Evolutionary conservation across 805 yeast genomes (phyloP).

Genomic region (Wickerhamiella bombiphila): DNA sequence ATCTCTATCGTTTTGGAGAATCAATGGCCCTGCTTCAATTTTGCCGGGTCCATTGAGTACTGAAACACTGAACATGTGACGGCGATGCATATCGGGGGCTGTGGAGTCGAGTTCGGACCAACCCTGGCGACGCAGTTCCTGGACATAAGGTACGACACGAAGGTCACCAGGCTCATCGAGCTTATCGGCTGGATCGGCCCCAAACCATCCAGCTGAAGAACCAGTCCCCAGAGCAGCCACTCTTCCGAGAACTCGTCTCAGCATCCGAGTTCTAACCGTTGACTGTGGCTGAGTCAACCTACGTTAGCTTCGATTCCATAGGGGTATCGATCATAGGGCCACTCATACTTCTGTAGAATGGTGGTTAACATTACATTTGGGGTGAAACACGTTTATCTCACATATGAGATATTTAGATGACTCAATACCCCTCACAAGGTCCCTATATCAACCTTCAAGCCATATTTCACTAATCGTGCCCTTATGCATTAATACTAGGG

Average conservation of each 20-base stretch:
- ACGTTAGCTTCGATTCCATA: too few species aligned
- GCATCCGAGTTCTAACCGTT: too few species aligned
- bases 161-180: background rate
- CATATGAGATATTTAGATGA: too few species aligned
- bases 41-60: conserved; percentile 4
- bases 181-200: background rate
- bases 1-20: conserved; percentile 7
- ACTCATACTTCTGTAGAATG: too few species aligned
- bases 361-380: too few species aligned
- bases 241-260: background rate
- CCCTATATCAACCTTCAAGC: too few species aligned
- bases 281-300: too few species aligned
- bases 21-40: conserved; percentile 7
- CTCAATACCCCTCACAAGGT: too few species aligned
- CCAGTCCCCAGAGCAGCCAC: conserved; percentile 1
- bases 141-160: background rate
- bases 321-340: too few species aligned
- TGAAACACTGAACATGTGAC: conserved; percentile 12
- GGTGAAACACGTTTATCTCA: too few species aligned
- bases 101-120: background rate
- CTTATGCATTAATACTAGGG: too few species aligned
- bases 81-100: conserved; percentile 5
- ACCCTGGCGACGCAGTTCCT: background rate
- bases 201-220: background rate
- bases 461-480: too few species aligned